A percentile compares a stretch with the other conserved stretches of the same genome.
Evolutionary conservation across 164 flowering plant species (phyloP).

Genomic region (Echeveria elegans): DNA sequence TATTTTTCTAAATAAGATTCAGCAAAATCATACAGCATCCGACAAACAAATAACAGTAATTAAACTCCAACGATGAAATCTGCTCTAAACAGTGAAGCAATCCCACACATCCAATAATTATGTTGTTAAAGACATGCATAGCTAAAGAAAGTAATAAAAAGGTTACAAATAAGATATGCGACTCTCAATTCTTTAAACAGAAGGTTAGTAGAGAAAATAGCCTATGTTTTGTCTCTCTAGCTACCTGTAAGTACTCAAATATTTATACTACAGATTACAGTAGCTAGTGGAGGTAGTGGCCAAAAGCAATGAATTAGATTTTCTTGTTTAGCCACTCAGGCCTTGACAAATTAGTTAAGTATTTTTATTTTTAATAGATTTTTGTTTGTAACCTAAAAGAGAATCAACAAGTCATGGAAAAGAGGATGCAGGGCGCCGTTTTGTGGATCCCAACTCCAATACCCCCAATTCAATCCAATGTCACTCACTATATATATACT

Average conservation of each 20-base stretch:
- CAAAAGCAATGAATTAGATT: constrained; percentile 2
- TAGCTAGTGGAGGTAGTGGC: not conserved
- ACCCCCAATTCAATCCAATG: not conserved
- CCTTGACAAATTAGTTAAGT: constrained; percentile 1
- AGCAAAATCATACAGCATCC: no score
- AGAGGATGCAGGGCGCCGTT: constrained; percentile 8
- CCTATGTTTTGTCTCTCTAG: not conserved
- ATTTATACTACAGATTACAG: not conserved
- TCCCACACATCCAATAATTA: not conserved
- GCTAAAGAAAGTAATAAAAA: no score
- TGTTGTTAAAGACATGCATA: not conserved
- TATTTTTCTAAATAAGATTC: not conserved
- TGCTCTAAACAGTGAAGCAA: not conserved
- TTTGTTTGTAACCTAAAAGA: not conserved
- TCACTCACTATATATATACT: no score
- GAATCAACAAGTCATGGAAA: constrained; percentile 5
- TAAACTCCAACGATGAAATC: not conserved
- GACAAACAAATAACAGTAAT: not conserved
- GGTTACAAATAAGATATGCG: no score
- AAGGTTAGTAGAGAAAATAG: not conserved
- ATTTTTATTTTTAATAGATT: not conserved
- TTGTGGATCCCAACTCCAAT: not conserved
- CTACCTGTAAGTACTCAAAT: not conserved
- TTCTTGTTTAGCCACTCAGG: not conserved
- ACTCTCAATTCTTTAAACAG: not conserved